Evolutionary conservation across 2,329 filamentous ascomycete species (phyloP).

Genomic region (Pestalotiopsis sp.): DNA sequence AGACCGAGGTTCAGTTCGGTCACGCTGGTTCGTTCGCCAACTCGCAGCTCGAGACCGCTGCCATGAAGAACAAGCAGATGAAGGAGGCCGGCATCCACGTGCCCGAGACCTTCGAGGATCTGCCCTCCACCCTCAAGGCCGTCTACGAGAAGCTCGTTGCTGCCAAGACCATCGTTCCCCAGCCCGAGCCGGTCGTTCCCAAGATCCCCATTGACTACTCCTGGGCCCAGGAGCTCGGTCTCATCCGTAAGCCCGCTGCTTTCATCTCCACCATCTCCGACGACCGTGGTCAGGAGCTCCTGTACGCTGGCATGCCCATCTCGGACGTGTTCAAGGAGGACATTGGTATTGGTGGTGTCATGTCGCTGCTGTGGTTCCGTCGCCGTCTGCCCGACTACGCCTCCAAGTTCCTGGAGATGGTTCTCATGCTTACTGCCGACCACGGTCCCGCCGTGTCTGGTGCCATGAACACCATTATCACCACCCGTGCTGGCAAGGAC

Average conservation of each 20-base stretch:
- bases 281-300: conserved; percentile 97
- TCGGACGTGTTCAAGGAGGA: conserved; percentile 99
- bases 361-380: conserved; percentile 99
- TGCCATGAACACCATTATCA: conserved; percentile 99
- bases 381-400: conserved; percentile 94
- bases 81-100: conserved; percentile 92
- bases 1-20: conserved; percentile 99
- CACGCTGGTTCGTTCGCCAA: conserved; percentile 99
- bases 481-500: conserved; percentile 98
- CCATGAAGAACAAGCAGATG: conserved; percentile 97
- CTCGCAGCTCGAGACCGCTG: conserved; percentile 97
- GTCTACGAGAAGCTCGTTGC: conserved; percentile 91
- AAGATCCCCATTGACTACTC: conserved; percentile 99
- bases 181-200: conserved; percentile 87
- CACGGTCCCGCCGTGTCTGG: conserved; percentile 98
- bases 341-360: conserved; percentile 99
- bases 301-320: conserved; percentile 99
- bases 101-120: conserved; percentile 94
- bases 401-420: conserved; percentile 99
- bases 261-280: conserved; percentile 99
- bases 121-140: conserved; percentile 73
- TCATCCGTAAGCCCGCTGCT: conserved; percentile 98
- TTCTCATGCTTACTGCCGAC: conserved; percentile 99
- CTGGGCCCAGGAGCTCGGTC: conserved; percentile 98
- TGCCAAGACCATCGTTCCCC: conserved; percentile 81